Evolutionary conservation across 2,329 filamentous ascomycete species (phyloP).

Genomic region (Capronia epimyces): DNA sequence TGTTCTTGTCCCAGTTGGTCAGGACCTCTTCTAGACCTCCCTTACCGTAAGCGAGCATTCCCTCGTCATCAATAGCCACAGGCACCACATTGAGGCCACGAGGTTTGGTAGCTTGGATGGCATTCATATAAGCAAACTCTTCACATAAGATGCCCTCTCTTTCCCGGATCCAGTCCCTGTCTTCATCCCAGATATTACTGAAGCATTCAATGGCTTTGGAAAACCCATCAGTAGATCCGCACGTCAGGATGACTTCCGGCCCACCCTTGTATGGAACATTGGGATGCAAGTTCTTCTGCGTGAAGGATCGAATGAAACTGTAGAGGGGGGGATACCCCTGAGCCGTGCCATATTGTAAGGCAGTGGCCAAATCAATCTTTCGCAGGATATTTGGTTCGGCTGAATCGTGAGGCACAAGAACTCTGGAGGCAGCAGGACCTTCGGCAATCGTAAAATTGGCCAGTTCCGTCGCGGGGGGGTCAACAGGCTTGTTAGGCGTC

Average conservation of each 20-base stretch:
- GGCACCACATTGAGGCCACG: constrained; percentile 67
- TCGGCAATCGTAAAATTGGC: constrained; percentile 37
- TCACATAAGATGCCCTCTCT: constrained; percentile 76
- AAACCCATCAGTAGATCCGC: constrained; percentile 81
- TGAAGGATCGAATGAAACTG: constrained; percentile 73
- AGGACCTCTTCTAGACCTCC: constrained; percentile 73
- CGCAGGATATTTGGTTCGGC: constrained; percentile 53
- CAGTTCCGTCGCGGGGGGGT: constrained; percentile 38
- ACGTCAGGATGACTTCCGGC: constrained; percentile 71
- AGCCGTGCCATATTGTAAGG: constrained; percentile 81
- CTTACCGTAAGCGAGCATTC: constrained; percentile 68
- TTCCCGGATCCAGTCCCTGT: constrained; percentile 60
- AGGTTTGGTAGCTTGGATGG: constrained; percentile 61
- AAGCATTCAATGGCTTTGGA: constrained; percentile 71
- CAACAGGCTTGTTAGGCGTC: constrained; percentile 57
- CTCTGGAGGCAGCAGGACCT: constrained; percentile 43
- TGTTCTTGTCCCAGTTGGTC: constrained; percentile 70
- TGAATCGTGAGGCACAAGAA: constrained; percentile 67
- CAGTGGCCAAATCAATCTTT: constrained; percentile 74
- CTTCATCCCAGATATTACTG: constrained; percentile 67
- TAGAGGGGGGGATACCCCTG: constrained; percentile 74
- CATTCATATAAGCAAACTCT: constrained; percentile 73
- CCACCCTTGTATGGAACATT: constrained; percentile 72
- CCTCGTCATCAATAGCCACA: constrained; percentile 70
- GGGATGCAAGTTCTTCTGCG: constrained; percentile 69